phyloP scores from a whole-genome alignment of 2,329 filamentous ascomycete species.

The Sarocladium oryzae region DNA sequence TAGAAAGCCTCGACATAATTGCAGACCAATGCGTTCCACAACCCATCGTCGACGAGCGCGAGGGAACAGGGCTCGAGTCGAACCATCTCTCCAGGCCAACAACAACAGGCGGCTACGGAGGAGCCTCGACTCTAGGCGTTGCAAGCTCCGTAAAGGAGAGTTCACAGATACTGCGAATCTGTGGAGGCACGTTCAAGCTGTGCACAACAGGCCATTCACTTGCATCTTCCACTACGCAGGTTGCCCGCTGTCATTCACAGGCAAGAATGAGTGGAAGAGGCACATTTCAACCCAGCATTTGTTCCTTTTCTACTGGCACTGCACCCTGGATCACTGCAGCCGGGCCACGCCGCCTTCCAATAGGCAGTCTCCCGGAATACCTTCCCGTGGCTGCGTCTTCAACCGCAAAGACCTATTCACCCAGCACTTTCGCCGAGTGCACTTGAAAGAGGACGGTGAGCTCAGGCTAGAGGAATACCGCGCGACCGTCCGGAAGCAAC shows the following conservation, averaged over 20 bases:
- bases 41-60: too few species aligned
- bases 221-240: constrained; percentile 77
- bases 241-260: constrained; percentile 65
- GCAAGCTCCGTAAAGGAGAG: neutral
- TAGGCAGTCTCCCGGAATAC: constrained; percentile 13
- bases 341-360: constrained; percentile 16
- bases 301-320: constrained; percentile 67
- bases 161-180: neutral
- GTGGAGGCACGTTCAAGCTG: neutral
- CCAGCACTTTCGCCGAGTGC: constrained; percentile 84
- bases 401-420: constrained; percentile 91
- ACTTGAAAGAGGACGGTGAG: constrained; percentile 49
- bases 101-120: too few species aligned
- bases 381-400: constrained; percentile 59
- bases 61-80: too few species aligned
- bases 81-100: too few species aligned
- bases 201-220: constrained; percentile 48
- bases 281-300: constrained; percentile 79
- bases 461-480: constrained; percentile 50
- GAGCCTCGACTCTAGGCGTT: neutral
- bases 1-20: too few species aligned
- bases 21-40: too few species aligned
- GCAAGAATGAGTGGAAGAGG: constrained; percentile 94
- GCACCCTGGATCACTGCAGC: constrained; percentile 55
- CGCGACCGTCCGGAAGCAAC: constrained; percentile 49